Evolutionary conservation across 495 filamentous ascomycete genomes (phyloP), one percentile per base, ranked within the genome.

Genomic region (Podospora australis): DNA sequence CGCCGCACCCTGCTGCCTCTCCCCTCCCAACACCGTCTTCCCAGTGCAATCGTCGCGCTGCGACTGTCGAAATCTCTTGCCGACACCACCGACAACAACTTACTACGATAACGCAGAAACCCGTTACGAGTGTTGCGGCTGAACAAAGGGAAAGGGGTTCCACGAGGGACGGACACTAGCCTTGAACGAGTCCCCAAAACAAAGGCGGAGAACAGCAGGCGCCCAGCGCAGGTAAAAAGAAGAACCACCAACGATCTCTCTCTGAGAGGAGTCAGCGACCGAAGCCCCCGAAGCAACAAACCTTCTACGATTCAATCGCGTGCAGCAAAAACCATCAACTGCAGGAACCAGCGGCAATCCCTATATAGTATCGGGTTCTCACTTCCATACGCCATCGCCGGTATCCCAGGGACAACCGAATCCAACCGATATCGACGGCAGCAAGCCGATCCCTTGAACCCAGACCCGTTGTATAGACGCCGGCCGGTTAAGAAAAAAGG

Each of bases 1-100:
- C 49, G 49, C 58, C 44, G 50, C 46, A 45, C 49, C 44, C 47
- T 42, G 49, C 44, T 51, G 26, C 50, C 54, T 56, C 35, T 44
- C 53, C 55, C 50, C 50, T 26, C 58, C n/a, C n/a, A n/a, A n/a
- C n/a, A n/a, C n/a, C n/a, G n/a, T n/a, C n/a, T n/a, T n/a, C n/a
- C n/a, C n/a, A n/a, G n/a, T n/a, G n/a, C n/a, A n/a, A n/a, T n/a
- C n/a, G n/a, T n/a, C n/a, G n/a, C n/a, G n/a, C n/a, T n/a, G n/a
- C n/a, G n/a, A n/a, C n/a, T n/a, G n/a, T n/a, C 39, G 49, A 40
- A 19, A 19, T 38, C 5, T 38, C 16, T 7, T 38, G 9, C 5
- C 16, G 16, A 14, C 11, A 38, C 9, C 44, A 21, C 40, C 46
- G 41, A 46, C 56, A 32, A 46, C 44, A 39, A 9, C 39, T n/a